These are phyloP conservation scores for Verticillium zaregamsianum DNA, from an alignment of 2,329 filamentous ascomycete genomes.

Conservation along the genomic window DNA sequence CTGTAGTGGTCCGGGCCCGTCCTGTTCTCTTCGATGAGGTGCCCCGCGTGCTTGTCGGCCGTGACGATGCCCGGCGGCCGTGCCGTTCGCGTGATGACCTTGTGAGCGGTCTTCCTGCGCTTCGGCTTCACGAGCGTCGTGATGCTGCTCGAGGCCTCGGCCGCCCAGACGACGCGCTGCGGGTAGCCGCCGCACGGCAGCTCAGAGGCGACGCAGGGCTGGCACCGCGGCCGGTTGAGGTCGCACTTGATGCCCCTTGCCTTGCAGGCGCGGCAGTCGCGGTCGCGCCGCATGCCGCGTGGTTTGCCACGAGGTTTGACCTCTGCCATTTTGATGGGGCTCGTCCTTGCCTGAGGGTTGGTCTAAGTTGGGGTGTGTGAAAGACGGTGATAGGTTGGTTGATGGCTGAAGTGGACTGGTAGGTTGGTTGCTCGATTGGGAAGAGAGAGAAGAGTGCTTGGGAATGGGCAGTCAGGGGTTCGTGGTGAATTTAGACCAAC, in stretches of 20 bases:
- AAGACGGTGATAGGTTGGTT: background rate
- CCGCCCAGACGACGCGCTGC: conserved; percentile 25
- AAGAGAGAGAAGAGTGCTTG: background rate
- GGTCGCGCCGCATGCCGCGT: conserved; percentile 1
- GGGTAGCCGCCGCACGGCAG: conserved; percentile 25
- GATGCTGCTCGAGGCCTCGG: background rate
- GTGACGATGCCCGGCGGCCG: background rate
- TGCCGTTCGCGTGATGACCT: background rate
- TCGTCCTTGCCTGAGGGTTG: background rate
- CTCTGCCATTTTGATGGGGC: background rate
- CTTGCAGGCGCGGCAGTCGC: conserved; percentile 7
- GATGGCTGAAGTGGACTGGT: background rate
- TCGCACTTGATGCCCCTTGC: conserved; percentile 12
- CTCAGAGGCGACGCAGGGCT: conserved; percentile 17
- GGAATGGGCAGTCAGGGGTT: background rate
- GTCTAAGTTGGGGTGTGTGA: background rate
- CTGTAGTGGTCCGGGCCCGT: background rate
- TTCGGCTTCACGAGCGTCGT: conserved; percentile 12
- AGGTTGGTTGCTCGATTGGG: background rate
- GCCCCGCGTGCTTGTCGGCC: background rate
- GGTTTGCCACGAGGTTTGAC: background rate
- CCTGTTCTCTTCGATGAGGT: background rate
- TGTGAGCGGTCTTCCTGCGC: background rate
- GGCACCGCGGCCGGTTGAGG: conserved; percentile 3
- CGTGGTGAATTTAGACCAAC: background rate